Evolutionary conservation across 371 early-diverging fungal genomes (phyloP), one percentile per base, ranked within the genome.

Genomic region (Capillidium heterosporum): DNA sequence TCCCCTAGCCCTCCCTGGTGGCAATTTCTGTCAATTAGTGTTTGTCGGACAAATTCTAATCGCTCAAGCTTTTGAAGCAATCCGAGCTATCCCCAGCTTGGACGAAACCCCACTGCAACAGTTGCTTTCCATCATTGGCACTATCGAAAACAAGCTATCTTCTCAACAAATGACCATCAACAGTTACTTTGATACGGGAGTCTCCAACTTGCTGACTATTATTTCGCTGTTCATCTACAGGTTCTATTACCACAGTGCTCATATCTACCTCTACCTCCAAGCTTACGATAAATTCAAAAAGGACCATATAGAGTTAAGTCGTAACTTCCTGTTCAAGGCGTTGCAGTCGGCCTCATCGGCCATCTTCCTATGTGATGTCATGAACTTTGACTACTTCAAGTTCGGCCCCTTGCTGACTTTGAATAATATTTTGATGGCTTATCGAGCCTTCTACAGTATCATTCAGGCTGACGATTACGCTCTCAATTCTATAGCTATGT

Each of bases 391-490:
- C 15, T 53, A 19, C 19, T 53, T 53, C 39, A 31, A 17, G 19
- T 53, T 32, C 24, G 53, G 53, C n/a, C 53, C 53, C 19, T 27
- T 53, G 21, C 53, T 53, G 21, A 53, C 31, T 11, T 21, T 31
- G 29, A 53, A 53, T 27, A 32, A 13, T 5, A 11, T 53, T 17
- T 13, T 53, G 4, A 8, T 53, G 26, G 32, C 53, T 2, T 53
- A 35, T 53, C 8, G 19, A 7, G 53, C 39, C 19, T 26, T 35
- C 35, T 35, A 7, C 23, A 29, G 15, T 53, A 40, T 39, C 27
- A 27, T 19, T 17, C 15, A 35, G 32, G 13, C 41, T 31, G 27
- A 23, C 10, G 26, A 50, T 17, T n/a, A 23, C 10, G 23, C 24
- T 7, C 31, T 27, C 15, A 2, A 21, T 3, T 19, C 21, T 11